A percentile compares a stretch with the other conserved stretches of the same genome.
Evolutionary conservation across 306 rosid genomes (phyloP).

Genomic region (Vicia faba): DNA sequence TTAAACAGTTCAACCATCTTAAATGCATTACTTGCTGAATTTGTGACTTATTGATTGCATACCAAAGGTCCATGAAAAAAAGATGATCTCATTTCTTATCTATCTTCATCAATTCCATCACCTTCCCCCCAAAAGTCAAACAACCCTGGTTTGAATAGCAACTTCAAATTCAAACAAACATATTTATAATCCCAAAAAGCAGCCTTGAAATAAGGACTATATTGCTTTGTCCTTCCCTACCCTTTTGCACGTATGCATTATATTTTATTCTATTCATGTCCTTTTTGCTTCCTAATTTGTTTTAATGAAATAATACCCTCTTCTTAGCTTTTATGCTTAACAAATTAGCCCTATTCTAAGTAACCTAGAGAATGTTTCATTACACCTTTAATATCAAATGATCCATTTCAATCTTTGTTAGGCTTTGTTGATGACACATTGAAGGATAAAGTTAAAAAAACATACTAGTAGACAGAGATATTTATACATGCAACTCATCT

Average conservation of each 20-base stretch:
- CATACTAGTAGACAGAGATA: too few relatives aligned
- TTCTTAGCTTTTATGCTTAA: constrained; percentile 22
- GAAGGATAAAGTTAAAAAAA: too few relatives aligned
- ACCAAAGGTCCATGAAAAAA: constrained; percentile 38
- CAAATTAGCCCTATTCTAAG: constrained; percentile 36
- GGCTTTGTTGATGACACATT: too few relatives aligned
- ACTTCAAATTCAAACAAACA: constrained; percentile 4
- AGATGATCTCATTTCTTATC: constrained; percentile 38
- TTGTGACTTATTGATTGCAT: constrained; percentile 43
- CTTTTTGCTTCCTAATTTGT: constrained; percentile 16
- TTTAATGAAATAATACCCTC: constrained; percentile 35
- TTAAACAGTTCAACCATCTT: constrained; percentile 34
- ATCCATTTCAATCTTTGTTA: background rate
- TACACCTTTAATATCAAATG: constrained; percentile 39
- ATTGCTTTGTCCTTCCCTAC: constrained; percentile 34
- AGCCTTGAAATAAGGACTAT: constrained; percentile 35
- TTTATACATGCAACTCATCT: too few relatives aligned
- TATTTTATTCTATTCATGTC: constrained; percentile 5
- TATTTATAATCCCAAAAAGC: constrained; percentile 17
- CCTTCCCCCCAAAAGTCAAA: constrained; percentile 40
- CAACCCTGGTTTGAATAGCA: constrained; percentile 18
- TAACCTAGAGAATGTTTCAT: constrained; percentile 41
- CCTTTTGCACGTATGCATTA: constrained; percentile 18
- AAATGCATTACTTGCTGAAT: constrained; percentile 48
- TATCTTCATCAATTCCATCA: constrained; percentile 26